Conservation (phyloP, 2,329 filamentous ascomycete genomes). For the Catunica adiposa region DNA sequence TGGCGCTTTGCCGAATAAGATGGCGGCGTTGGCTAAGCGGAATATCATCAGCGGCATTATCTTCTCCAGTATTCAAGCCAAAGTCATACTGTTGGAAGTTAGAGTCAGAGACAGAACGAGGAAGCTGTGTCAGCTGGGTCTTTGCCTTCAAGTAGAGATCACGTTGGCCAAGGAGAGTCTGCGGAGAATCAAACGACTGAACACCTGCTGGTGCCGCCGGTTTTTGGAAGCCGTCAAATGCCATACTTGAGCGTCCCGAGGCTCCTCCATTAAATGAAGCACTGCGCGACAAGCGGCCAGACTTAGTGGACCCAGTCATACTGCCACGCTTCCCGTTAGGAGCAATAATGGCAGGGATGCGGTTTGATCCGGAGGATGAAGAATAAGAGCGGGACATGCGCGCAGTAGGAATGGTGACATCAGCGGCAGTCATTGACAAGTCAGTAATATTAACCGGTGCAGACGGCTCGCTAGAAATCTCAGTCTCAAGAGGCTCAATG, state of each 20-base stretch:
- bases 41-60: conserved; percentile 40
- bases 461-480: conserved; percentile 13
- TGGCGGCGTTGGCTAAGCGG: conserved; percentile 52
- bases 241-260: background rate
- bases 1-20: conserved; percentile 39
- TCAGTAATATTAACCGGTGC: conserved; percentile 39
- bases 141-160: conserved; percentile 38
- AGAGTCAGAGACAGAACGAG: conserved; percentile 12
- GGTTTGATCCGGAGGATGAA: conserved; percentile 20
- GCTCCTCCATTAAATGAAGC: conserved; percentile 1
- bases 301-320: background rate
- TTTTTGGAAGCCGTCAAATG: conserved; percentile 3
- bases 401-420: conserved; percentile 19
- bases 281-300: background rate
- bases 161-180: conserved; percentile 39
- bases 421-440: conserved; percentile 45
- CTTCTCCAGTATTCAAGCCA: background rate
- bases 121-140: conserved; percentile 23
- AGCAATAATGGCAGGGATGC: background rate
- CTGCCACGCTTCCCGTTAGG: background rate
- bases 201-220: conserved; percentile 23
- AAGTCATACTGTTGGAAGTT: background rate
- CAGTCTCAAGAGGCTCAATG: conserved; percentile 26
- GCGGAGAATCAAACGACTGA: conserved; percentile 34
- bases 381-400: conserved; percentile 19